Base-by-base conservation (phyloP, 345 rosid genomes). In the Xanthoceras sorbifolium region DNA sequence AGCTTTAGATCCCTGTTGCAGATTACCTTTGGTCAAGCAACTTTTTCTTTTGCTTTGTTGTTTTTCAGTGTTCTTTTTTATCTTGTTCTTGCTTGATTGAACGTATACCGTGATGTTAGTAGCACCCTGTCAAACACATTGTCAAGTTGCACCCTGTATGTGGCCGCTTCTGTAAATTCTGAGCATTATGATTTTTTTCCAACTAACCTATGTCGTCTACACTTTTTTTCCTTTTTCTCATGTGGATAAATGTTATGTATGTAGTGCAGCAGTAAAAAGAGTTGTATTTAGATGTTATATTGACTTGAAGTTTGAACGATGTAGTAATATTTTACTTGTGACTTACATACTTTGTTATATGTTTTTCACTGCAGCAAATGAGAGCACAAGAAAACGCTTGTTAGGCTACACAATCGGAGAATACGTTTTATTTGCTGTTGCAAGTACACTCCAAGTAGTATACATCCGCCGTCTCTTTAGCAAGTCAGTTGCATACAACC, bases 381-480 rank as follows among this genome's bases (percentile, higher is more conserved):
- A 96, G 86, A 96, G 99, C 87, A 96, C 98, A 14, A 81, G 94
- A 59, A 92, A 80, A 86, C 89, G 98, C 0, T 97, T 93, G 72
- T 83, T 96, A 72, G 90, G 87, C 75, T 93, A 93, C 92, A 93
- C 97, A 11, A 81, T 89, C 38, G 93, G 85, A 60, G 99, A 96
- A 77, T 93, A 93, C 82, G 64, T 92, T 3, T 69, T 93, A 79
- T 85, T 96, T 69, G 97, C 89, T 31, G 75, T 77, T 68, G 90
- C 85, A 4, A 96, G 99, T 77, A 76, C 86, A 0, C 91, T 96
- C 84, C 98, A 96, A 64, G 97, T 91, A 6, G 60, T 88, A 2
- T 93, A 90, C 77, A 89, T 92, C 71, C 97, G 99, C 26, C 94
- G 85, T 77, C 99, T 96, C 82, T 96, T 96, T 84, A 96, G 97